phyloP scores from a whole-genome alignment of 2,329 filamentous ascomycete genomes.

The Sporothrix brasiliensis region DNA sequence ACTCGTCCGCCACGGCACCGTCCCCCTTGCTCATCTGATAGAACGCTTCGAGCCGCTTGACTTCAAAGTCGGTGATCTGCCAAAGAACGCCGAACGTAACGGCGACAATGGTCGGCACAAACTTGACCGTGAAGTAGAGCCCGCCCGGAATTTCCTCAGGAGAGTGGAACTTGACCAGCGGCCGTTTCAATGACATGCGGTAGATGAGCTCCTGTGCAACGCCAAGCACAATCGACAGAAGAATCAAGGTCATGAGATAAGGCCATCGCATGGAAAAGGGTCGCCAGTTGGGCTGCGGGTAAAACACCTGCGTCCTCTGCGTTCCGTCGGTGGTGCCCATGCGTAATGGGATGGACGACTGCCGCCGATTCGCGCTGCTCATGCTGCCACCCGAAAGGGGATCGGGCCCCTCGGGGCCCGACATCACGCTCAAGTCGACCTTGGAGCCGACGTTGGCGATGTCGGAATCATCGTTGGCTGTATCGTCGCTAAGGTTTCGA shows the following conservation, averaged over 20 bases:
- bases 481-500: neutral
- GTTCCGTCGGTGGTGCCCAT: conserved; percentile 39
- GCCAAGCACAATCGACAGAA: conserved; percentile 58
- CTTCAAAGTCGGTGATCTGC: conserved; percentile 68
- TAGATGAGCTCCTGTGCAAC: conserved; percentile 59
- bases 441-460: conserved; percentile 39
- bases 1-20: conserved; percentile 65
- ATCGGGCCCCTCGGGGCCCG: conserved; percentile 45
- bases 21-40: conserved; percentile 65
- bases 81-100: conserved; percentile 66
- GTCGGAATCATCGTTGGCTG: neutral
- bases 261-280: conserved; percentile 66
- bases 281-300: conserved; percentile 67
- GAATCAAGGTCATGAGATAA: conserved; percentile 58
- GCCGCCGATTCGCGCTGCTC: conserved; percentile 40
- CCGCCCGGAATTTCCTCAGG: conserved; percentile 55
- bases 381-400: conserved; percentile 33
- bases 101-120: conserved; percentile 62
- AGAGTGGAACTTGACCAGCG: conserved; percentile 54
- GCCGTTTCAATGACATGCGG: conserved; percentile 50
- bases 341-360: conserved; percentile 43
- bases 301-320: conserved; percentile 55
- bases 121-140: conserved; percentile 65
- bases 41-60: conserved; percentile 67
- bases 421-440: conserved; percentile 57